Percentiles rank a stretch among this genome's conserved stretches.
These are phyloP conservation scores for Globisporangium polare DNA, from an alignment of 352 stramenopile genomes.

Conservation along the genomic window DNA sequence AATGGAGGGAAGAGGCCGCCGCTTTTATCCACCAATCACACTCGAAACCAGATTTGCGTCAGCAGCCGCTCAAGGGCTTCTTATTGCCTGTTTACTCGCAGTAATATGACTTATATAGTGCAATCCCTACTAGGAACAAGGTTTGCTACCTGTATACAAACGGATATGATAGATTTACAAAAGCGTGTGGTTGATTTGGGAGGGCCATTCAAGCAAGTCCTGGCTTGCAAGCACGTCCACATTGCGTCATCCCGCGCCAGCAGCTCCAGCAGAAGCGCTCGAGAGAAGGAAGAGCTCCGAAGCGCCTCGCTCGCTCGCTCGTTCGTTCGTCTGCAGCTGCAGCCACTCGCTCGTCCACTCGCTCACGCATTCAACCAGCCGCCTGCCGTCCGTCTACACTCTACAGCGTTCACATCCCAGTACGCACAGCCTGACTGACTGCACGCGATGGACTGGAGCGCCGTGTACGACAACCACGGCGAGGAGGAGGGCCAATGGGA, in stretches of 20 bases:
- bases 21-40: conserved; percentile 1
- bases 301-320: not conserved
- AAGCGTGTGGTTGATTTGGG: not conserved
- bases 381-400: not conserved
- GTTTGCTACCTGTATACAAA: too few species aligned
- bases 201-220: not conserved
- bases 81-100: not conserved
- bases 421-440: not conserved
- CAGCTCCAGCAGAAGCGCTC: not conserved
- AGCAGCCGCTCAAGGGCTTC: not conserved
- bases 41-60: not conserved
- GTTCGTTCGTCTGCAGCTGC: conserved; percentile 2
- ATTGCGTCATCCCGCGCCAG: conserved; percentile 8
- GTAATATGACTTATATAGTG: not conserved
- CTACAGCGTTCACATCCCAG: too few species aligned
- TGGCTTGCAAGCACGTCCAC: not conserved
- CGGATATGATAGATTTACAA: not conserved
- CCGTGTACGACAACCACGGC: conserved; percentile 70
- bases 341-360: not conserved
- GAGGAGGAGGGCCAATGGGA: conserved; percentile 60
- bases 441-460: conserved; percentile 67
- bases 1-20: too few species aligned
- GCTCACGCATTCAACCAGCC: not conserved
- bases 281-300: not conserved
- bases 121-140: too few species aligned